Evolutionary conservation across 1,139 yeast genomes (phyloP).

Genomic region (Yamadazyma conglobata): DNA sequence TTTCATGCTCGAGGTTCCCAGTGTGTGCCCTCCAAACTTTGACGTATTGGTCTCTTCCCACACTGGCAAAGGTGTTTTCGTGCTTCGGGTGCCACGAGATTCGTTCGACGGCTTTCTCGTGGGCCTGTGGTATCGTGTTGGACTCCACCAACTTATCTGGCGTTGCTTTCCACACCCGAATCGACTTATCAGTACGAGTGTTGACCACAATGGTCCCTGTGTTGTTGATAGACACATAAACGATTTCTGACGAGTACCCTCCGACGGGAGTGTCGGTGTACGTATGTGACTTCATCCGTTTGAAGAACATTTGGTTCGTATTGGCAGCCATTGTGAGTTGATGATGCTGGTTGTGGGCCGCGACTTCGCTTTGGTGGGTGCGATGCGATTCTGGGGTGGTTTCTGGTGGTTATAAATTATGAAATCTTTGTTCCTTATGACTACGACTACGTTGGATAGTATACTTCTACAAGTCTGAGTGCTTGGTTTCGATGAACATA

Average conservation of each 20-base stretch:
- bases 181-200: conserved; percentile 43
- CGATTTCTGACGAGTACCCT: conserved; percentile 28
- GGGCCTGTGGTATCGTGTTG: conserved; percentile 41
- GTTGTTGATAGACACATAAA: conserved; percentile 30
- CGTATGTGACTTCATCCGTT: conserved; percentile 1
- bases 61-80: conserved; percentile 54
- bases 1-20: conserved; percentile 34
- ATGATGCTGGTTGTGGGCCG: too few relatives aligned
- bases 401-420: too few relatives aligned
- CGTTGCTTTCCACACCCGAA: conserved; percentile 41
- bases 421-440: too few relatives aligned
- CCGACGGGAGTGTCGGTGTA: conserved; percentile 10
- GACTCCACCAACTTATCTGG: conserved; percentile 31
- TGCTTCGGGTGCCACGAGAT: conserved; percentile 61
- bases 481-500: too few relatives aligned
- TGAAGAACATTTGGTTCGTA: conserved; percentile 2
- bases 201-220: conserved; percentile 45
- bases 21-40: conserved; percentile 54
- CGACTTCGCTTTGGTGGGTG: too few relatives aligned
- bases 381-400: too few relatives aligned
- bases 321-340: too few relatives aligned
- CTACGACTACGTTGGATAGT: too few relatives aligned
- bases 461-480: too few relatives aligned
- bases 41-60: conserved; percentile 51
- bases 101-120: conserved; percentile 44